phyloP scores from a whole-genome alignment of 768 basidiomycete species.

The Butyriboletus loyo region DNA sequence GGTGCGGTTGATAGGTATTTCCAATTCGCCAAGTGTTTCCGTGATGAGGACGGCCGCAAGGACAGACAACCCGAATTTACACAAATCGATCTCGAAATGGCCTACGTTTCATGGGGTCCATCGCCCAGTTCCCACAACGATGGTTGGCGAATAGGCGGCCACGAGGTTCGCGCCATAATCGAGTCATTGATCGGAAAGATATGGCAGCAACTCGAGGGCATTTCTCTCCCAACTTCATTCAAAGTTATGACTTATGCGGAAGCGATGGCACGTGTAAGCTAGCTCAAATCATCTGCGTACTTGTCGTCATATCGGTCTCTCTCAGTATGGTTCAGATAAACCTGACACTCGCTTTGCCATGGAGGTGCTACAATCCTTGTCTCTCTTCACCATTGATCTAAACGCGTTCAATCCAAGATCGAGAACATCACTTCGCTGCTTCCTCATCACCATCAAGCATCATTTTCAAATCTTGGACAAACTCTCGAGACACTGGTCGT shows the following conservation, averaged over 20 bases:
- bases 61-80: conserved; percentile 98
- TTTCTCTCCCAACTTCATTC: conserved; percentile 62
- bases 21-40: conserved; percentile 92
- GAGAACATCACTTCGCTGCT: conserved; percentile 32
- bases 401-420: conserved; percentile 29
- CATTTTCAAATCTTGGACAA: conserved; percentile 26
- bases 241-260: conserved; percentile 84
- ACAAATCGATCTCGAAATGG: conserved; percentile 96
- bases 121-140: conserved; percentile 22
- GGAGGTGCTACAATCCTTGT: conserved; percentile 53
- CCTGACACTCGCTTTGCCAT: conserved; percentile 88
- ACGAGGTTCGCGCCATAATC: conserved; percentile 74
- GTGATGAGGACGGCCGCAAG: conserved; percentile 92
- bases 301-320: conserved; percentile 17
- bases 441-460: conserved; percentile 23
- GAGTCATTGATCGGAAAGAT: conserved; percentile 72
- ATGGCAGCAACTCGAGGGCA: conserved; percentile 69
- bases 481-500: conserved; percentile 33
- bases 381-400: conserved; percentile 6
- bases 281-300: conserved; percentile 5
- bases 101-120: conserved; percentile 81
- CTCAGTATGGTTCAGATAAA: conserved; percentile 90
- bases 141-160: conserved; percentile 83
- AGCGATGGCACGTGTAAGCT: conserved; percentile 82
- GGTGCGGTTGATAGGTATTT: conserved; percentile 89